A percentile compares a stretch with the other conserved stretches of the same genome.
Evolutionary conservation across 106 monocot genomes (phyloP).

Genomic region (Vanilla planifolia): DNA sequence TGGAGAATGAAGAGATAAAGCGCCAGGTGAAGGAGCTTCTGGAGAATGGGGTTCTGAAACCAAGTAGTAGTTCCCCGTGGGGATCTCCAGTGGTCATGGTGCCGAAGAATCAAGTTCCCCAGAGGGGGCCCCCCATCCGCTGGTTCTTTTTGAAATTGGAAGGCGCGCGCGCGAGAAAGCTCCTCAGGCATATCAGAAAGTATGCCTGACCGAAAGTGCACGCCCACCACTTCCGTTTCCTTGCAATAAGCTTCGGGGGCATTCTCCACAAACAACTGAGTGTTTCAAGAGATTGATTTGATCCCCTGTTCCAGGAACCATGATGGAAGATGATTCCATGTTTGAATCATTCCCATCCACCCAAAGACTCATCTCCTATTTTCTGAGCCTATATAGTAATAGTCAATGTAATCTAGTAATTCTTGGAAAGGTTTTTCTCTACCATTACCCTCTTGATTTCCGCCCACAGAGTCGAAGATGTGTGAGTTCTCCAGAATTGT

Average conservation of each 20-base stretch:
- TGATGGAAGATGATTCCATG: conserved; percentile 7
- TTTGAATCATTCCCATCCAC: conserved; percentile 14
- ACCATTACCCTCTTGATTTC: too few species aligned
- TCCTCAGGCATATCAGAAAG: too few species aligned
- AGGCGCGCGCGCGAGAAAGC: too few species aligned
- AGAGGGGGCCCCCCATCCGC: too few species aligned
- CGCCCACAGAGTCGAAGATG: background rate
- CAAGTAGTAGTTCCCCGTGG: too few species aligned
- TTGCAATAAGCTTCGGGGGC: conserved; percentile 5
- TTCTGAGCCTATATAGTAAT: background rate
- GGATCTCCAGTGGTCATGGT: too few species aligned
- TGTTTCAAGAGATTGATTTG: conserved; percentile 4
- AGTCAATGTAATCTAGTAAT: conserved; percentile 1
- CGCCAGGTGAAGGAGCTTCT: too few species aligned
- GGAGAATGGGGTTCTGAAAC: too few species aligned
- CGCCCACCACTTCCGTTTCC: conserved; percentile 10
- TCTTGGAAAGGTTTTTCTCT: background rate
- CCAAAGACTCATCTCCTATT: conserved; percentile 17
- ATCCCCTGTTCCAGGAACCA: conserved; percentile 10
- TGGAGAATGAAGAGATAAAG: too few species aligned
- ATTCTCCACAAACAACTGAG: conserved; percentile 13
- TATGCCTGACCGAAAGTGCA: conserved; percentile 7
- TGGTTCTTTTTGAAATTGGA: too few species aligned
- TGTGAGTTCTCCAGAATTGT: conserved; percentile 11
- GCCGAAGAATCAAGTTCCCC: too few species aligned